Evolutionary conservation across 2,329 filamentous ascomycete genomes (phyloP).

Genomic region (Alternaria triticimaculans): DNA sequence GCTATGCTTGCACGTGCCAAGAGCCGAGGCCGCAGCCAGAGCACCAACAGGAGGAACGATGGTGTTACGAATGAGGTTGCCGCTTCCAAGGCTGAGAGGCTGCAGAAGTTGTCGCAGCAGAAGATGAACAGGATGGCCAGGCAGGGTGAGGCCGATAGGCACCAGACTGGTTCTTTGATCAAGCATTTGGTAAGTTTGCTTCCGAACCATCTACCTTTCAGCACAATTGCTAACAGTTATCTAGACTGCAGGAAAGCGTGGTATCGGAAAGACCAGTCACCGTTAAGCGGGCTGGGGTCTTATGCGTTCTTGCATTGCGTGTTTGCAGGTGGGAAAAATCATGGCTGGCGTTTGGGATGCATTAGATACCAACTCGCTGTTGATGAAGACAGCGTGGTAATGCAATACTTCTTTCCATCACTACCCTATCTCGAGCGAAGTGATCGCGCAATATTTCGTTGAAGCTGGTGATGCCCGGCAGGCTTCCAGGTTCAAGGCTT

Average conservation of each 20-base stretch:
- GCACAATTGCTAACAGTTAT: constrained; percentile 17
- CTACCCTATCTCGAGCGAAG: not conserved
- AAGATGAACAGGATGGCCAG: constrained; percentile 98
- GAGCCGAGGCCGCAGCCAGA: constrained; percentile 72
- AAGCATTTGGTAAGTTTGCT: constrained; percentile 85
- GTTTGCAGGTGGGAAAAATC: constrained; percentile 30
- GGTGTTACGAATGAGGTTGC: constrained; percentile 73
- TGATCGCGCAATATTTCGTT: not conserved
- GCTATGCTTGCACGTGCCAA: constrained; percentile 64
- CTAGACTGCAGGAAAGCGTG: constrained; percentile 87
- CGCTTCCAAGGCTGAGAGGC: constrained; percentile 80
- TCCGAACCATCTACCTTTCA: too few species aligned
- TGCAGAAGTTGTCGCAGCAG: constrained; percentile 91
- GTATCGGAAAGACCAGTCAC: constrained; percentile 85
- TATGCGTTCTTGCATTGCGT: constrained; percentile 17
- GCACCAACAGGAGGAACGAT: constrained; percentile 74
- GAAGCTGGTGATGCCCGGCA: not conserved
- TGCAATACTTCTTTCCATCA: constrained; percentile 17
- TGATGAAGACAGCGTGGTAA: constrained; percentile 27
- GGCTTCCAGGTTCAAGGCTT: not conserved
- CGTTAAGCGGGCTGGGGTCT: constrained; percentile 32
- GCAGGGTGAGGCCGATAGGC: constrained; percentile 95
- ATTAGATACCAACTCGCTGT: constrained; percentile 40
- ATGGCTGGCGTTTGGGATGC: constrained; percentile 40
- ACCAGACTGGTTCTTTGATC: constrained; percentile 77